Evolutionary conservation across 2,329 filamentous ascomycete species (phyloP), one percentile per base, ranked within the genome.

Genomic region (Didymella sp.): DNA sequence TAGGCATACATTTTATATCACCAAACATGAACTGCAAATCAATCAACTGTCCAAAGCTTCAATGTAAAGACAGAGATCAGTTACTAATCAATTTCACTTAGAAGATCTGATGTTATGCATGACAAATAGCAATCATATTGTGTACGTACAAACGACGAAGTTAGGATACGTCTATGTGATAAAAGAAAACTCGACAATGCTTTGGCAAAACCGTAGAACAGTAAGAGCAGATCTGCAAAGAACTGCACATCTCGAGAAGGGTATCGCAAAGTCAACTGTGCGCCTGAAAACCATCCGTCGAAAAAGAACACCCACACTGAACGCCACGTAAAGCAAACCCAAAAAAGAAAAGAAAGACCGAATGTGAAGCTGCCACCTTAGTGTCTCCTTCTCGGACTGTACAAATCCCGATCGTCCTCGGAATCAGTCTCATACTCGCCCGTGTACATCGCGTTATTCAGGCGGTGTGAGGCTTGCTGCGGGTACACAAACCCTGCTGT

Each of bases 391-490:
- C 3, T 58, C 42, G 15, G 19, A 15, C 27, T n/a, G 15, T 25
- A 27, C 4, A n/a, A 21, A 2, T 35, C 31, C 15, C n/a, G 31
- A 22, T 25, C 38, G 4, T 50, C 45, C 5, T 44, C 44, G 1
- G 59, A 61, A 7, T 61, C 60, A 9, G 35, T 52, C 28, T 61
- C 64, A 28, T 64, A 67, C 2, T 61, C 52, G 17, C 59, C 57
- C 4, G 62, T 58, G 46, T 61, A 65, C 0, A 62, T 51, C 1
- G 43, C 59, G 12, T 60, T 51, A 1, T 55, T 52, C 61, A 70
- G 57, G 27, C 61, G 57, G 5, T 57, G 53, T 1, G 62, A 62
- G 4, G 68, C 69, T 30, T 66, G 63, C 24, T 64, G 35, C 35
- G 35, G 35, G 7, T 38, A 37, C 1, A n/a, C 6, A 9, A 37